Evolutionary conservation across 2,329 filamentous ascomycete species (phyloP).

Genomic region (Sporothrix mexicana): DNA sequence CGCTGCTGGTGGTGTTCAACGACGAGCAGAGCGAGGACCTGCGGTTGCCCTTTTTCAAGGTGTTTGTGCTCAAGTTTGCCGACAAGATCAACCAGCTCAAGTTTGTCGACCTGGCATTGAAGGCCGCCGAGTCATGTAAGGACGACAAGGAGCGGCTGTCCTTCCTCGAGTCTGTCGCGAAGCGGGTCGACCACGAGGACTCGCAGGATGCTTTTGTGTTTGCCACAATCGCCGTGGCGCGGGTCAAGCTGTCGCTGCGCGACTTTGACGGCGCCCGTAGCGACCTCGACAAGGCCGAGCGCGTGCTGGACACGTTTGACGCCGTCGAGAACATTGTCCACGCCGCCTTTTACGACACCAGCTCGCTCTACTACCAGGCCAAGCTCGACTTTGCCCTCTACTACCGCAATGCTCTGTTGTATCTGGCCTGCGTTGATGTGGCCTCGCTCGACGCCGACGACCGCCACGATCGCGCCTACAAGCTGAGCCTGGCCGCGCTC

Average conservation of each 20-base stretch:
- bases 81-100: slow-evolving; percentile 99
- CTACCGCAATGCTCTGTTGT: slow-evolving; percentile 96
- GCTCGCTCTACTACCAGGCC: slow-evolving; percentile 92
- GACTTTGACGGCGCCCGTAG: slow-evolving; percentile 83
- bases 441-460: slow-evolving; percentile 74
- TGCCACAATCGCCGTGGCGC: slow-evolving; percentile 86
- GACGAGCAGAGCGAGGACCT: slow-evolving; percentile 79
- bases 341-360: slow-evolving; percentile 93
- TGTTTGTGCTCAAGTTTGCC: slow-evolving; percentile 93
- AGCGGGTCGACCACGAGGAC: slow-evolving; percentile 88
- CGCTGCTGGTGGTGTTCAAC: slow-evolving; percentile 86
- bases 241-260: slow-evolving; percentile 79
- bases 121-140: slow-evolving; percentile 82
- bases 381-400: slow-evolving; percentile 94
- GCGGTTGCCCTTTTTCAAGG: slow-evolving; percentile 88
- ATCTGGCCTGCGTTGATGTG: slow-evolving; percentile 93
- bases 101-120: slow-evolving; percentile 87
- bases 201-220: slow-evolving; percentile 97
- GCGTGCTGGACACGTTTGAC: slow-evolving; percentile 88
- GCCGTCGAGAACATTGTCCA: slow-evolving; percentile 95
- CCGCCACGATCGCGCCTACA: slow-evolving; percentile 83
- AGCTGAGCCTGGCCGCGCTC: slow-evolving; percentile 88
- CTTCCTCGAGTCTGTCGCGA: slow-evolving; percentile 82
- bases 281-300: slow-evolving; percentile 85
- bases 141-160: slow-evolving; percentile 84